These are phyloP conservation scores for Phialemoniopsis sp. DNA, from an alignment of 2,329 filamentous ascomycete species.

Conservation along the genomic window DNA sequence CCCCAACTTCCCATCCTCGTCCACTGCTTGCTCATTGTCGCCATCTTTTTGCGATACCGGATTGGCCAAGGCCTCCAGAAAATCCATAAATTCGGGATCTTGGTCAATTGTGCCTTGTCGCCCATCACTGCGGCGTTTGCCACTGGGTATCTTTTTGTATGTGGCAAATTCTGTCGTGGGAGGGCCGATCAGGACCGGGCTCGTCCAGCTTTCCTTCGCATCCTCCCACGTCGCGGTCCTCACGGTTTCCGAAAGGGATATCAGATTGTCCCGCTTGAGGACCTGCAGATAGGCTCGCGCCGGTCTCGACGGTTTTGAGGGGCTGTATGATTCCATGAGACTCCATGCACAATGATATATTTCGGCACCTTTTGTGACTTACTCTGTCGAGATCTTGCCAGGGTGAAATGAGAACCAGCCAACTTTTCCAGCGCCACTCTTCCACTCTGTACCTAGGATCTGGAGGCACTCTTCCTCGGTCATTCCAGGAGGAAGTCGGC, in stretches of 20 bases:
- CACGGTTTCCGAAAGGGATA: constrained; percentile 65
- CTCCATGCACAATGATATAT: not conserved
- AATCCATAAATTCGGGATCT: constrained; percentile 91
- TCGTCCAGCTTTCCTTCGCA: constrained; percentile 70
- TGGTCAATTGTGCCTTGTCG: constrained; percentile 95
- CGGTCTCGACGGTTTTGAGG: constrained; percentile 80
- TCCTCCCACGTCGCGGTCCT: constrained; percentile 72
- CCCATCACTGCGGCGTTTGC: constrained; percentile 71
- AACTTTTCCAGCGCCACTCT: constrained; percentile 71
- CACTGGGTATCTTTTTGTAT: constrained; percentile 77
- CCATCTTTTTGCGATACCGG: constrained; percentile 45
- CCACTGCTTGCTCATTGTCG: constrained; percentile 40
- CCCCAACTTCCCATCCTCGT: constrained; percentile 47
- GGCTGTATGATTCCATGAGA: constrained; percentile 38
- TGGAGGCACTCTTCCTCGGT: constrained; percentile 73
- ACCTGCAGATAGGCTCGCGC: constrained; percentile 81
- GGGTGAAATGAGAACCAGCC: constrained; percentile 71
- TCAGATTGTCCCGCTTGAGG: constrained; percentile 64
- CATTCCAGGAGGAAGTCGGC: constrained; percentile 81
- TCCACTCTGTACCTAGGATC: constrained; percentile 77
- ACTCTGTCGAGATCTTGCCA: constrained; percentile 82
- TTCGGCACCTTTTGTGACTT: constrained; percentile 22
- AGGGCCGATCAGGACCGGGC: constrained; percentile 69
- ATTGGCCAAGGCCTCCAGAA: constrained; percentile 83
- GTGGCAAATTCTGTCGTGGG: constrained; percentile 78